Evolutionary conservation across 768 basidiomycete species (phyloP).

Genomic region (Clitopilus hobsonii): DNA sequence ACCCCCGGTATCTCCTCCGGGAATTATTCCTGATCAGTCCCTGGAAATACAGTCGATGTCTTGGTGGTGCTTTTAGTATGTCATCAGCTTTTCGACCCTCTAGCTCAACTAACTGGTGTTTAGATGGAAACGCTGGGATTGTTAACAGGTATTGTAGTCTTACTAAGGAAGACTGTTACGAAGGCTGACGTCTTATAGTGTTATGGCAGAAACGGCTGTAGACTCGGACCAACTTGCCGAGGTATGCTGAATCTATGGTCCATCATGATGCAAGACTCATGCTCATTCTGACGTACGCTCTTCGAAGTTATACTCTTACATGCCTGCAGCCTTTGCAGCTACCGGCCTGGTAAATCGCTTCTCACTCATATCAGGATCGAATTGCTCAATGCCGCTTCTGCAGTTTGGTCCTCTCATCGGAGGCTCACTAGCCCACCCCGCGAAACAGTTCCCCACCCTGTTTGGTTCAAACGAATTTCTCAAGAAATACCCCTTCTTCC

Average conservation of each 20-base stretch:
- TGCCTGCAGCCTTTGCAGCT: constrained; percentile 32
- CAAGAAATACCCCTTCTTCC: constrained; percentile 47
- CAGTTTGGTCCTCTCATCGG: constrained; percentile 39
- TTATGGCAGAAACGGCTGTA: constrained; percentile 72
- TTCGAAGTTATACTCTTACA: constrained; percentile 24
- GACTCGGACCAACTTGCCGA: constrained; percentile 55
- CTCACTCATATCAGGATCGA: not conserved
- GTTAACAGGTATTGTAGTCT: constrained; percentile 60
- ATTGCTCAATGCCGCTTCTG: not conserved
- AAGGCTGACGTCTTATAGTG: constrained; percentile 29
- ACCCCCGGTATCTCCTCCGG: not conserved
- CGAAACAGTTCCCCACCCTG: constrained; percentile 38
- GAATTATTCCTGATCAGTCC: not conserved
- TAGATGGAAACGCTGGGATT: constrained; percentile 61
- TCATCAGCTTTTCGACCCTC: no score
- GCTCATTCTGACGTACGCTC: not conserved
- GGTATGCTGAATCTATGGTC: no score
- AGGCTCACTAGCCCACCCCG: constrained; percentile 41
- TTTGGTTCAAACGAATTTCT: constrained; percentile 37
- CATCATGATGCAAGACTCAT: no score
- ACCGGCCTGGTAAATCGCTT: constrained; percentile 10
- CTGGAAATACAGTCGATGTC: constrained; percentile 40
- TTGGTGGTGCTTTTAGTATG: constrained; percentile 64
- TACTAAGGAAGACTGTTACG: not conserved
- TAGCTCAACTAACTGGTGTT: no score